Percentiles rank a stretch among this genome's conserved stretches.
Evolutionary conservation across 2,329 filamentous ascomycete genomes (phyloP).

Genomic region (Colletotrichum sansevieriae): DNA sequence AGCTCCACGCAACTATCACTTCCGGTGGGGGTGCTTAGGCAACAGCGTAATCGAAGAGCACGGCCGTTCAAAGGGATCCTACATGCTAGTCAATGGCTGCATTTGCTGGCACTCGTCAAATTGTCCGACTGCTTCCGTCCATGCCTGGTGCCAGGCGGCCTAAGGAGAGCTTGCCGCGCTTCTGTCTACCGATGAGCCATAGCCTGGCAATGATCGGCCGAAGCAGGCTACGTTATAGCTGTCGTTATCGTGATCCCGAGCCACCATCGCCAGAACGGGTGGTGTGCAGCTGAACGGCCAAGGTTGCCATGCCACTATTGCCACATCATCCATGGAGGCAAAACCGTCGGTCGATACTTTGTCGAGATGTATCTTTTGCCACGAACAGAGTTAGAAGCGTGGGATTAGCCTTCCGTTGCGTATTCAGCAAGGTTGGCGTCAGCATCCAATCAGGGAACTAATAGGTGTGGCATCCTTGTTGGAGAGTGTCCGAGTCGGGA

Average conservation of each 20-base stretch:
- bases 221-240: slow-evolving; percentile 5
- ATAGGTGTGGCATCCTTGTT: slow-evolving; percentile 21
- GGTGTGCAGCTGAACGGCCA: slow-evolving; percentile 22
- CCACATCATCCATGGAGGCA: neutral
- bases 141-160: slow-evolving; percentile 23
- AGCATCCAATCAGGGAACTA: slow-evolving; percentile 17
- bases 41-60: slow-evolving; percentile 1
- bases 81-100: slow-evolving; percentile 1
- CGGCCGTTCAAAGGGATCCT: slow-evolving; percentile 1
- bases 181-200: slow-evolving; percentile 27
- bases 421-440: slow-evolving; percentile 29
- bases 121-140: slow-evolving; percentile 32
- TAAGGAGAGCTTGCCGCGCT: slow-evolving; percentile 32
- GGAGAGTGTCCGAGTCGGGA: neutral
- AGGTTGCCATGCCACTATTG: slow-evolving; percentile 7
- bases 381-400: slow-evolving; percentile 2
- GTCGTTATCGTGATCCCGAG: slow-evolving; percentile 29
- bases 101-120: slow-evolving; percentile 12
- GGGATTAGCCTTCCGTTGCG: slow-evolving; percentile 21
- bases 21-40: slow-evolving; percentile 5
- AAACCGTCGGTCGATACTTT: slow-evolving; percentile 14
- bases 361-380: slow-evolving; percentile 24
- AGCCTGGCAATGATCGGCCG: slow-evolving; percentile 20
- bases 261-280: slow-evolving; percentile 9
- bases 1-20: slow-evolving; percentile 7